A percentile compares a stretch with the other conserved stretches of the same genome.
phyloP scores from a whole-genome alignment of 225 moss, liverwort and hornwort species.

The Pseudoscleropodium purum region DNA sequence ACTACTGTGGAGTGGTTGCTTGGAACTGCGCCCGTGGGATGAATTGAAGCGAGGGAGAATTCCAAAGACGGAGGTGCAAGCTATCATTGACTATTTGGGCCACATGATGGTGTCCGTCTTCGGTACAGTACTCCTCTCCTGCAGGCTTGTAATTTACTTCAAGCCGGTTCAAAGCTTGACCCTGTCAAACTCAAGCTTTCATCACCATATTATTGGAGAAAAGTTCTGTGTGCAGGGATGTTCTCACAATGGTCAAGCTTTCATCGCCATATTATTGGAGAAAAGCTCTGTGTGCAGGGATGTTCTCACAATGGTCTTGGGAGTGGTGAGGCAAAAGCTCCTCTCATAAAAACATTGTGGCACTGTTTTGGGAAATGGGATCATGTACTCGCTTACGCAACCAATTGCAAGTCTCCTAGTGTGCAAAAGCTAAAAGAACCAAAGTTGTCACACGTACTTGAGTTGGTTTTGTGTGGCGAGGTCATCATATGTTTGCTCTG shows the following conservation, averaged over 20 bases:
- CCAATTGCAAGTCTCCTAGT: background rate
- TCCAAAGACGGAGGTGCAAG: background rate
- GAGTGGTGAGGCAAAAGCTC: background rate
- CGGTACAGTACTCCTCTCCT: background rate
- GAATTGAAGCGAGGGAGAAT: background rate
- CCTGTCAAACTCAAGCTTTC: background rate
- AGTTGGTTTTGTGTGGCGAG: accelerated
- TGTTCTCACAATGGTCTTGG: background rate
- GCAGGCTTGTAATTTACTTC: conserved; percentile 2
- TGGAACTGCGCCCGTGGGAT: background rate
- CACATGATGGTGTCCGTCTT: background rate
- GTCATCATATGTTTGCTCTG: background rate
- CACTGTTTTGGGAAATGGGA: background rate
- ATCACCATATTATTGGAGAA: background rate
- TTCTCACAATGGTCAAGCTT: background rate
- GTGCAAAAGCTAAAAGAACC: background rate
- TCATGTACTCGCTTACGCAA: background rate
- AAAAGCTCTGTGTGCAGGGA: too few species aligned
- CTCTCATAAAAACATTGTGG: background rate
- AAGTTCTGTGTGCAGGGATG: too few species aligned
- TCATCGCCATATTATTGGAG: background rate
- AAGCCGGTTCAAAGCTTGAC: background rate
- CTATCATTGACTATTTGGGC: conserved; percentile 11
- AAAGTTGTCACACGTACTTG: background rate
- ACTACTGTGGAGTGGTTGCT: background rate